A percentile compares a stretch with the other conserved stretches of the same genome.
Evolutionary conservation across 2,329 filamentous ascomycete species (phyloP).

Genomic region (Cladosporium sphaerospermum): DNA sequence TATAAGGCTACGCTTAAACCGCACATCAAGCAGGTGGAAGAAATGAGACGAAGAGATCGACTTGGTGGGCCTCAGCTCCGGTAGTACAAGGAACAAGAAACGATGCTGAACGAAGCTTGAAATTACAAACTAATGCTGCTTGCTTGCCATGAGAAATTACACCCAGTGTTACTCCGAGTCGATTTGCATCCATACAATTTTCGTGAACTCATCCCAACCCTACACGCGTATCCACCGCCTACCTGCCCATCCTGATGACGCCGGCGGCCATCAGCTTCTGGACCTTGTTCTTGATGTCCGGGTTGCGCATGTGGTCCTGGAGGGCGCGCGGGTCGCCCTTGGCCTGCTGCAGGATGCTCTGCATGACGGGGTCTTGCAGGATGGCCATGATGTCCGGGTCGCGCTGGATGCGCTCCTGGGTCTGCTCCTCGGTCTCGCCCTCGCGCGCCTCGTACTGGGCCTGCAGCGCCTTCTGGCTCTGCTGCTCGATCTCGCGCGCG

Average conservation of each 20-base stretch:
- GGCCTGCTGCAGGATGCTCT: slow-evolving; percentile 92
- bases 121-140: no score
- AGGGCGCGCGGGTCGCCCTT: slow-evolving; percentile 88
- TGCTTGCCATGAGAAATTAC: no score
- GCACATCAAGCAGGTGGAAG: no score
- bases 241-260: slow-evolving; percentile 55
- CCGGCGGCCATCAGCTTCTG: slow-evolving; percentile 92
- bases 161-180: no score
- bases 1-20: no score
- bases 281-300: slow-evolving; percentile 76
- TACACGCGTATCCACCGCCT: neutral
- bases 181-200: no score
- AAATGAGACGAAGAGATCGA: no score
- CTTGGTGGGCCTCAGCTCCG: no score
- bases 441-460: slow-evolving; percentile 87
- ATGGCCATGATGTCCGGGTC: slow-evolving; percentile 67
- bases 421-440: slow-evolving; percentile 88
- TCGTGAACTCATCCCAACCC: no score
- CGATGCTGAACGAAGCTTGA: no score
- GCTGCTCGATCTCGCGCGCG: slow-evolving; percentile 82
- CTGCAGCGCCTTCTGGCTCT: slow-evolving; percentile 85
- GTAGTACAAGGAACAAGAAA: no score
- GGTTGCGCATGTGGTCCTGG: slow-evolving; percentile 96
- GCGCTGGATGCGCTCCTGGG: slow-evolving; percentile 78
- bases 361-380: slow-evolving; percentile 95